These are phyloP conservation scores for Miscanthus sacchariflorus DNA, from an alignment of 202 grass and related monocot genomes.

Conservation along the genomic window DNA sequence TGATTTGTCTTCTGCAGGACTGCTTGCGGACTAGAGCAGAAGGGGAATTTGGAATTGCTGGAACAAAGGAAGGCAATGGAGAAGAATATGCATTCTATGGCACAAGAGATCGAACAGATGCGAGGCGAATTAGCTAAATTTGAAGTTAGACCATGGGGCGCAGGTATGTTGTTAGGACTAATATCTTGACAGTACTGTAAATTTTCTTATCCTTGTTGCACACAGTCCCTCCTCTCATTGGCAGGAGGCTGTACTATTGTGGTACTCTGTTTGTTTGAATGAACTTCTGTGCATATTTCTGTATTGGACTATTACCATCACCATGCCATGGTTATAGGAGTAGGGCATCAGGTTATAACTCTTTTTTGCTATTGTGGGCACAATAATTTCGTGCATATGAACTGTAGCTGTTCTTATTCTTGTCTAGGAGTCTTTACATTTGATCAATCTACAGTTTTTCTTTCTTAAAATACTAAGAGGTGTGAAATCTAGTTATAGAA, in stretches of 20 bases:
- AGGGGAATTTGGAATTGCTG: slow-evolving; percentile 85
- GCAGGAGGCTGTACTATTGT: not conserved
- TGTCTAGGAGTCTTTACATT: no score
- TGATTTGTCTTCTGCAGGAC: slow-evolving; percentile 55
- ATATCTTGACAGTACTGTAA: not conserved
- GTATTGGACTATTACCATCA: slow-evolving; percentile 24
- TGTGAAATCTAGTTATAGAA: slow-evolving; percentile 15
- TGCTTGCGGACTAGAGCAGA: slow-evolving; percentile 70
- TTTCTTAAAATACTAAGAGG: slow-evolving; percentile 17
- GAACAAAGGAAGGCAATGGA: slow-evolving; percentile 92
- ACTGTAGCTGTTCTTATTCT: not conserved
- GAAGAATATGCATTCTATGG: slow-evolving; percentile 87
- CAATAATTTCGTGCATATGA: not conserved
- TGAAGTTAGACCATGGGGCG: slow-evolving; percentile 74
- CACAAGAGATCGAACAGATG: slow-evolving; percentile 80
- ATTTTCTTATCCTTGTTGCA: slow-evolving; percentile 20
- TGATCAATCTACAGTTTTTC: not conserved
- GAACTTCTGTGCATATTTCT: not conserved
- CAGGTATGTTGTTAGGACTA: slow-evolving; percentile 45
- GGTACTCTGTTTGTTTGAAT: slow-evolving; percentile 18
- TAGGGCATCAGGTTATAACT: not conserved
- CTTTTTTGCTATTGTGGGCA: not conserved
- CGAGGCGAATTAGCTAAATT: slow-evolving; percentile 62
- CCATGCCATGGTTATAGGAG: slow-evolving; percentile 7
- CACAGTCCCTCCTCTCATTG: slow-evolving; percentile 1